Conservation (phyloP, 2,329 filamentous ascomycete species). For the Paecilomyces niveus region DNA sequence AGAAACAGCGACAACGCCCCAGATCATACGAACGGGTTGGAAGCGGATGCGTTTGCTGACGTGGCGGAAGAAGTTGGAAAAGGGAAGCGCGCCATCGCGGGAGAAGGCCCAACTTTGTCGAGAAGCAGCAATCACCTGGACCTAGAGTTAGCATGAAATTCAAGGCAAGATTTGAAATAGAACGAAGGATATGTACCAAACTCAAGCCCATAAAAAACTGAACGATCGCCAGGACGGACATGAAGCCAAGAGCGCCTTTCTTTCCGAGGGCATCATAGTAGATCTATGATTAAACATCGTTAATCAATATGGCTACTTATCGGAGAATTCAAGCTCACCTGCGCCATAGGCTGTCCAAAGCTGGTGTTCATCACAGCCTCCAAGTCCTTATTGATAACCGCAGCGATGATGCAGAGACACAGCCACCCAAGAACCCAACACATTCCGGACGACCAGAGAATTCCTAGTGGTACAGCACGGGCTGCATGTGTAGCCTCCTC, state of each 20-base stretch:
- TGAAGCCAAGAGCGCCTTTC: slow-evolving; percentile 51
- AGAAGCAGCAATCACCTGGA: slow-evolving; percentile 48
- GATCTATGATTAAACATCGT: slow-evolving; percentile 36
- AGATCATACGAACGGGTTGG: slow-evolving; percentile 52
- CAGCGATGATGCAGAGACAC: slow-evolving; percentile 51
- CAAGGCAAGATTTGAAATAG: background rate
- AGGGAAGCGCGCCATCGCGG: slow-evolving; percentile 55
- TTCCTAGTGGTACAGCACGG: slow-evolving; percentile 53
- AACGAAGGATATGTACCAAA: slow-evolving; percentile 26
- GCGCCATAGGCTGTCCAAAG: slow-evolving; percentile 55
- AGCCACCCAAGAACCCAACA: slow-evolving; percentile 53
- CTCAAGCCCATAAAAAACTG: slow-evolving; percentile 58
- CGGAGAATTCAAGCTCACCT: slow-evolving; percentile 19
- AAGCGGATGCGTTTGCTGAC: slow-evolving; percentile 50
- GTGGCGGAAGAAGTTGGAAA: slow-evolving; percentile 50
- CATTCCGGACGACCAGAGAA: slow-evolving; percentile 50
- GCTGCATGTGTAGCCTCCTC: slow-evolving; percentile 57
- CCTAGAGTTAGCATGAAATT: slow-evolving; percentile 5
- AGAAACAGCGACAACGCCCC: slow-evolving; percentile 46
- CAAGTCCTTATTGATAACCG: slow-evolving; percentile 50
- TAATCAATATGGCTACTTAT: background rate
- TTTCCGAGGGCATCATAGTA: slow-evolving; percentile 57
- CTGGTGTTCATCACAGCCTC: slow-evolving; percentile 40
- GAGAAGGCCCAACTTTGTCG: slow-evolving; percentile 59
- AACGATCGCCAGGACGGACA: slow-evolving; percentile 53